Evolutionary conservation across 345 rosid species (phyloP).

Genomic region (Chamaenerion angustifolium): DNA sequence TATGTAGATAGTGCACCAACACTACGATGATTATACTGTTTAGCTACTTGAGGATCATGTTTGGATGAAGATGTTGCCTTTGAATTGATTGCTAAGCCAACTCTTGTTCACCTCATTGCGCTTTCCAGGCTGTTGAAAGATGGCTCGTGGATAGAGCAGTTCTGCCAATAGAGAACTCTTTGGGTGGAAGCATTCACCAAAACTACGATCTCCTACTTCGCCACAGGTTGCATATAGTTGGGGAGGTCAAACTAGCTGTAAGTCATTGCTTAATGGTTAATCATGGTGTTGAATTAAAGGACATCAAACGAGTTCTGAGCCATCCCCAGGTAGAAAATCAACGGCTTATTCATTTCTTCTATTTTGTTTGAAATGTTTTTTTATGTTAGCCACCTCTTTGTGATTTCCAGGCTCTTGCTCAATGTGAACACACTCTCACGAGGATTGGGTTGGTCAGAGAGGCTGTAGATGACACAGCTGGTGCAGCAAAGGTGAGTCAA

Average conservation of each 20-base stretch:
- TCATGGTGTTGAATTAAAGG: slow-evolving; percentile 57
- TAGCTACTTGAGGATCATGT: no score
- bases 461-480: slow-evolving; percentile 64
- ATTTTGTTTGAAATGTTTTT: not conserved
- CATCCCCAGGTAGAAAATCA: slow-evolving; percentile 65
- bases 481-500: slow-evolving; percentile 64
- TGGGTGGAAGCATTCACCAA: slow-evolving; percentile 89
- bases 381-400: not conserved
- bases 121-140: slow-evolving; percentile 76
- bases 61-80: no score
- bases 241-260: slow-evolving; percentile 69
- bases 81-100: not conserved
- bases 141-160: slow-evolving; percentile 93
- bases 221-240: slow-evolving; percentile 88
- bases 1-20: no score
- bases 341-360: not conserved
- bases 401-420: slow-evolving; percentile 56
- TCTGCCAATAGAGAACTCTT: slow-evolving; percentile 81
- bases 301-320: slow-evolving; percentile 62
- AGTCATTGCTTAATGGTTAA: slow-evolving; percentile 80
- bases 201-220: slow-evolving; percentile 90
- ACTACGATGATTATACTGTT: no score
- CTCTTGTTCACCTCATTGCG: not conserved
- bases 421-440: slow-evolving; percentile 55
- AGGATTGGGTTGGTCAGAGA: slow-evolving; percentile 44